These are phyloP conservation scores for Hypoxylon trugodes DNA, from an alignment of 495 filamentous ascomycete genomes.

Conservation along the genomic window DNA sequence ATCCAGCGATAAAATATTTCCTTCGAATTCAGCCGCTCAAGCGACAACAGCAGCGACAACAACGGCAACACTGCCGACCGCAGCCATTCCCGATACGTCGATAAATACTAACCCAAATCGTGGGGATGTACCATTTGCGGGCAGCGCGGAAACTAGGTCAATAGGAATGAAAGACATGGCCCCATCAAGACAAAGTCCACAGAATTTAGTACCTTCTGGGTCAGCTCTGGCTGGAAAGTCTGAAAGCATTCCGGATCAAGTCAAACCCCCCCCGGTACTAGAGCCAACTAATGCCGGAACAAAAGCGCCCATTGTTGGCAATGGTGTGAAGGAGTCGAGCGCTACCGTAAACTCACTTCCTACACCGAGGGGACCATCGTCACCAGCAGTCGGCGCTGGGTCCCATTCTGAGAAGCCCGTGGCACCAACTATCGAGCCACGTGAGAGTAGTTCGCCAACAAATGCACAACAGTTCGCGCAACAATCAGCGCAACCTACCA, in stretches of 20 bases:
- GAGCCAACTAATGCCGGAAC: conserved; percentile 41
- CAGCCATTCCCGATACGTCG: conserved; percentile 52
- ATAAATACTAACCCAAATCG: conserved; percentile 64
- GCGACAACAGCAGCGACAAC: too few relatives aligned
- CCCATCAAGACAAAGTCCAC: conserved; percentile 15
- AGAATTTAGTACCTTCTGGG: conserved; percentile 17
- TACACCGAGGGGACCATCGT: background rate
- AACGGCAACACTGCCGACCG: too few relatives aligned
- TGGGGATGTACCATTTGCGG: conserved; percentile 54
- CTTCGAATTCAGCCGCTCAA: conserved; percentile 55
- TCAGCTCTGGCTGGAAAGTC: conserved; percentile 24
- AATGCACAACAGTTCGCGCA: background rate
- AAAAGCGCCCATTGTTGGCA: conserved; percentile 1
- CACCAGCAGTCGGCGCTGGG: background rate
- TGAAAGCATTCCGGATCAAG: conserved; percentile 40
- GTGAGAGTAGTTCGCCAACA: background rate
- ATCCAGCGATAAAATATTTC: conserved; percentile 48
- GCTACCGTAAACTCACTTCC: background rate
- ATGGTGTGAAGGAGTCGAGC: conserved; percentile 3
- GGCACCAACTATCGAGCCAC: background rate
- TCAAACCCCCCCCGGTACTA: conserved; percentile 52
- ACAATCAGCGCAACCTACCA: conserved; percentile 2
- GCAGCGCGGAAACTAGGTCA: conserved; percentile 45
- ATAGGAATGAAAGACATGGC: conserved; percentile 29
- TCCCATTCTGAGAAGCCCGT: background rate